A percentile compares a stretch with the other conserved stretches of the same genome.
These are phyloP conservation scores for Cryphonectria radicalis DNA, from an alignment of 2,329 filamentous ascomycete species.

Conservation along the genomic window DNA sequence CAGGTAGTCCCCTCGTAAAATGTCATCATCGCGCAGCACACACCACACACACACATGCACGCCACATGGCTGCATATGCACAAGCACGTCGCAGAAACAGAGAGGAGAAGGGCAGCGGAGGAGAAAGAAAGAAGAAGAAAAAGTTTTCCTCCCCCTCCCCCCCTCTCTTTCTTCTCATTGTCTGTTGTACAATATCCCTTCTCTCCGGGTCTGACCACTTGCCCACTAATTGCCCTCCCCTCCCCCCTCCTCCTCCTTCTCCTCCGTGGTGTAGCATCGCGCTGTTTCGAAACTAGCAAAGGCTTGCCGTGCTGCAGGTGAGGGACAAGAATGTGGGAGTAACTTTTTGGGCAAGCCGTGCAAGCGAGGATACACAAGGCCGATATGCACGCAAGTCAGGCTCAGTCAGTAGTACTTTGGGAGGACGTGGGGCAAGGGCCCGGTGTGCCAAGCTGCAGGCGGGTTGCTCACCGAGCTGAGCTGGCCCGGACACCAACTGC, in stretches of 20 bases:
- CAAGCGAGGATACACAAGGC: background rate
- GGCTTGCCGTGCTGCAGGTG: background rate
- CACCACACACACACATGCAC: background rate
- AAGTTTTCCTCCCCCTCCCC: background rate
- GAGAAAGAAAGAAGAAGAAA: no score
- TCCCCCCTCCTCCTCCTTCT: background rate
- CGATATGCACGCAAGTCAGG: background rate
- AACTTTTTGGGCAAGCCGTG: no score
- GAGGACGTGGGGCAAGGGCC: background rate
- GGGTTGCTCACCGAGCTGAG: background rate
- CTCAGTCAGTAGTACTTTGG: background rate
- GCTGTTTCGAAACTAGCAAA: background rate
- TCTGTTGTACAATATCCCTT: background rate
- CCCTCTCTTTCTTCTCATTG: no score
- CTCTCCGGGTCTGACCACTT: background rate
- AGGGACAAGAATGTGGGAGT: background rate
- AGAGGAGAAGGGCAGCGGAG: background rate
- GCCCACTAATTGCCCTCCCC: background rate
- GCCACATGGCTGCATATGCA: background rate
- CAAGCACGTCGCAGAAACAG: background rate
- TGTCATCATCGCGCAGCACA: slow-evolving; percentile 16
- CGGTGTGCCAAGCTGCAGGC: background rate
- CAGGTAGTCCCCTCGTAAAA: background rate
- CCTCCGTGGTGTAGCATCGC: background rate
- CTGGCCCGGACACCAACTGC: background rate